These are phyloP conservation scores for Clohesyomyces aquaticus DNA, from an alignment of 495 filamentous ascomycete genomes.

Conservation along the genomic window DNA sequence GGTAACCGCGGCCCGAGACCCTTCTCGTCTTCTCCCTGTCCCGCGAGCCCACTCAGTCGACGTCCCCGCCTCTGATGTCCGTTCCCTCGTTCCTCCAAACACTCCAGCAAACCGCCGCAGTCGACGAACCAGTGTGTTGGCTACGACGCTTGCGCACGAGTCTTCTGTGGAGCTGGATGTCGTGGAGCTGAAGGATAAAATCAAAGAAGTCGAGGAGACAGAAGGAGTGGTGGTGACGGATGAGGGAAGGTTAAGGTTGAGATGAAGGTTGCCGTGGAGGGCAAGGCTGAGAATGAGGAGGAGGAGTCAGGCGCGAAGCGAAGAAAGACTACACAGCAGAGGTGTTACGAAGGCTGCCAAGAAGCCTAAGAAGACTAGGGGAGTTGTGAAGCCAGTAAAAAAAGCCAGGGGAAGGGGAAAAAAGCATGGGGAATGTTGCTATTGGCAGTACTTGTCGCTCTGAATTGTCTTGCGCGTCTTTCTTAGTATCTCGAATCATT, in stretches of 20 bases:
- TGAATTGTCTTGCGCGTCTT: too few species aligned
- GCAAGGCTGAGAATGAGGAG: not conserved
- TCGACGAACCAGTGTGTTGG: not conserved
- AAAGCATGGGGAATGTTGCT: too few species aligned
- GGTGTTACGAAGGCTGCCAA: too few species aligned
- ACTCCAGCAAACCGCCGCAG: constrained; percentile 11
- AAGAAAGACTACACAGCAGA: too few species aligned
- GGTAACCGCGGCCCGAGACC: too few species aligned
- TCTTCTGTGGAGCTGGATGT: constrained; percentile 10
- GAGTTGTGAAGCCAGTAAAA: too few species aligned
- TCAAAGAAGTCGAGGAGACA: constrained; percentile 6
- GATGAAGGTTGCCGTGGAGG: not conserved
- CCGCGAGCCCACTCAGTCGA: not conserved
- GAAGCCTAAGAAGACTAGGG: too few species aligned
- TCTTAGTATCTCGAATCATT: too few species aligned
- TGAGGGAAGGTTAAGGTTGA: constrained; percentile 3
- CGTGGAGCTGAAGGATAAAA: constrained; percentile 14
- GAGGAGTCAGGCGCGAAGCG: not conserved
- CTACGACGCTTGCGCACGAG: not conserved
- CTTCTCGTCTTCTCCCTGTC: not conserved
- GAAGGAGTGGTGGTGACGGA: not conserved
- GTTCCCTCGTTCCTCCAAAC: constrained; percentile 26
- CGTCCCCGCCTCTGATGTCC: constrained; percentile 10
- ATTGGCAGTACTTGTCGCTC: too few species aligned
- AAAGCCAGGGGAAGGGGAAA: too few species aligned